phyloP scores from a whole-genome alignment of 768 basidiomycete genomes.

The Hortiboletus campestris region DNA sequence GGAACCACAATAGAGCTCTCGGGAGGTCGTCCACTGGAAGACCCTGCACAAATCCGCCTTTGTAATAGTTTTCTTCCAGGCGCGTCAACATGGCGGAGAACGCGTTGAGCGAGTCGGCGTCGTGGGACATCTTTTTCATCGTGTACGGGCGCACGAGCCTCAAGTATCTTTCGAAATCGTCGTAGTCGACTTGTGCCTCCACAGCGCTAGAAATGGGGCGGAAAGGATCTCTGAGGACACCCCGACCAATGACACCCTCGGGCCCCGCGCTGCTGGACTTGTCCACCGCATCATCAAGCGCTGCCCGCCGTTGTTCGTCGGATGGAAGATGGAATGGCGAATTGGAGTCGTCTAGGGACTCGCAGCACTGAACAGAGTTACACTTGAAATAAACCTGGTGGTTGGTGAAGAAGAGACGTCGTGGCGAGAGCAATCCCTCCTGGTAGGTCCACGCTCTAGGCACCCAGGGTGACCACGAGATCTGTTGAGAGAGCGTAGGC shows the following conservation, averaged over 20 bases:
- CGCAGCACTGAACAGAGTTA: conserved; percentile 9
- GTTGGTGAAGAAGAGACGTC: conserved; percentile 19
- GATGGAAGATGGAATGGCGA: conserved; percentile 15
- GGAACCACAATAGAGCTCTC: conserved; percentile 12
- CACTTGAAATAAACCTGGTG: conserved; percentile 22
- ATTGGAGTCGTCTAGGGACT: conserved; percentile 9
- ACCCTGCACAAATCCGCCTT: conserved; percentile 15
- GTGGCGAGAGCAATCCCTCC: conserved; percentile 17
- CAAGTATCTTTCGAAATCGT: not conserved
- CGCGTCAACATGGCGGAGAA: conserved; percentile 14
- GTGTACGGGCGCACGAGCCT: conserved; percentile 8
- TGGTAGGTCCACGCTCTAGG: conserved; percentile 19
- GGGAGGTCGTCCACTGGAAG: conserved; percentile 9
- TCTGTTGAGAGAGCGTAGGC: conserved; percentile 6
- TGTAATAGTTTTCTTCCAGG: not conserved
- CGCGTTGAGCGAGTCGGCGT: conserved; percentile 13
- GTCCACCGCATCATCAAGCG: not conserved
- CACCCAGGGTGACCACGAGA: conserved; percentile 11
- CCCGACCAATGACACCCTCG: not conserved
- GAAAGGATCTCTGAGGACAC: conserved; percentile 11
- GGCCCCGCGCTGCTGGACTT: not conserved
- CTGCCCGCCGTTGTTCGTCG: not conserved
- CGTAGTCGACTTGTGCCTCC: not conserved
- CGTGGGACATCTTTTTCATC: conserved; percentile 1
- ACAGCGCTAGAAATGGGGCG: not conserved